phyloP scores from a whole-genome alignment of 352 stramenopile genomes.

The Globisporangium solare region DNA sequence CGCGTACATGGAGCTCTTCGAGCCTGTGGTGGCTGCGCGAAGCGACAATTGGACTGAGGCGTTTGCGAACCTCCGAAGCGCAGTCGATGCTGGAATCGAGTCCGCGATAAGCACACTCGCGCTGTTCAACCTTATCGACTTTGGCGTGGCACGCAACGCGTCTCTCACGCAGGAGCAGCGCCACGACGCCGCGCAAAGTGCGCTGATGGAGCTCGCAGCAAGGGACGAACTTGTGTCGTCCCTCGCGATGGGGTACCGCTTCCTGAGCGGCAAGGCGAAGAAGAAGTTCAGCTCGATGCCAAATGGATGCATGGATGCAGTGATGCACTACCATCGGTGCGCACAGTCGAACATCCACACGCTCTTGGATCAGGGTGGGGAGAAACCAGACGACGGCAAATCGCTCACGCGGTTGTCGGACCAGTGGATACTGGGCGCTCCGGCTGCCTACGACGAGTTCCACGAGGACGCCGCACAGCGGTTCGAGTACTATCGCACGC shows the following conservation, averaged over 20 bases:
- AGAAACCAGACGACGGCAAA: constrained; percentile 31
- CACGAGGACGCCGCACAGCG: constrained; percentile 43
- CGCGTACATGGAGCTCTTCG: constrained; percentile 62
- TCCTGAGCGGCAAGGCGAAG: constrained; percentile 31
- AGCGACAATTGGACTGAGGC: constrained; percentile 34
- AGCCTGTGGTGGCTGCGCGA: constrained; percentile 19
- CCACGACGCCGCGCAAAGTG: constrained; percentile 25
- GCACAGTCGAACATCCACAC: constrained; percentile 52
- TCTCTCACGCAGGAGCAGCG: constrained; percentile 21
- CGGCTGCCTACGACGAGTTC: constrained; percentile 21
- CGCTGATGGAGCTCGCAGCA: constrained; percentile 26
- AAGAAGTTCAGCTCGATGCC: background rate
- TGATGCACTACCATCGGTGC: constrained; percentile 45
- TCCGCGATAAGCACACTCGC: constrained; percentile 37
- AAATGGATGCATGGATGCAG: constrained; percentile 31
- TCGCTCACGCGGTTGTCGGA: constrained; percentile 37
- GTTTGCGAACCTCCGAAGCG: constrained; percentile 35
- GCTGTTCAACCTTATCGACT: constrained; percentile 56
- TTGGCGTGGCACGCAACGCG: constrained; percentile 22
- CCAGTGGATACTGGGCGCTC: constrained; percentile 21
- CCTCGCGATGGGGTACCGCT: constrained; percentile 50
- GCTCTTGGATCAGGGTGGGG: constrained; percentile 44
- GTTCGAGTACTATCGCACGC: constrained; percentile 58
- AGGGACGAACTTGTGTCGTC: constrained; percentile 48
- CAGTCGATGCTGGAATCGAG: constrained; percentile 36